phyloP scores from a whole-genome alignment of 2,329 filamentous ascomycete genomes.

The Fusarium redolens region DNA sequence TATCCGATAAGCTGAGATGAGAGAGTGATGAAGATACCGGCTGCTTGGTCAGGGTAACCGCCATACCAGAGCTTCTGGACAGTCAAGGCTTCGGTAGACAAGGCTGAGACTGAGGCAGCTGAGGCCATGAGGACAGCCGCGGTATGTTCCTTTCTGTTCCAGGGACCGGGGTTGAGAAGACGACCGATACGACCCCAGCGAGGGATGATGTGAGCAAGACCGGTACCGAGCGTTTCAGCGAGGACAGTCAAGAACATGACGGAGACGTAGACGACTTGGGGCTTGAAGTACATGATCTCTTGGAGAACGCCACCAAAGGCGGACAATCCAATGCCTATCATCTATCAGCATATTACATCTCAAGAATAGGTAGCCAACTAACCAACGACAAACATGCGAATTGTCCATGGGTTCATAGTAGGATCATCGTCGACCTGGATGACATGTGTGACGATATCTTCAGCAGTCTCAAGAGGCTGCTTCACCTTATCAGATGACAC shows the following conservation, averaged over 20 bases:
- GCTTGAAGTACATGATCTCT: constrained; percentile 43
- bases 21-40: constrained; percentile 57
- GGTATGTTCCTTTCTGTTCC: constrained; percentile 47
- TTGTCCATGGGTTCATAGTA: constrained; percentile 38
- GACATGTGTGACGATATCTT: constrained; percentile 41
- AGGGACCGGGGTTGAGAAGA: constrained; percentile 33
- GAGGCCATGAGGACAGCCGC: constrained; percentile 58
- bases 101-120: constrained; percentile 50
- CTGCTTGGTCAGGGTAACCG: constrained; percentile 51
- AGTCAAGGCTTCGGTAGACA: constrained; percentile 54
- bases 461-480: constrained; percentile 20
- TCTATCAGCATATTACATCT: background rate
- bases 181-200: constrained; percentile 20
- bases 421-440: constrained; percentile 43
- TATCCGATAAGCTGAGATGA: constrained; percentile 63
- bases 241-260: constrained; percentile 42
- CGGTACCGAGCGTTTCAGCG: constrained; percentile 27
- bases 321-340: constrained; percentile 33
- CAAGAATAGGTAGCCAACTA: background rate
- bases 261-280: constrained; percentile 39
- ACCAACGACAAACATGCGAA: constrained; percentile 40
- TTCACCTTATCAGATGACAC: constrained; percentile 2
- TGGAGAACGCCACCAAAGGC: constrained; percentile 39
- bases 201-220: constrained; percentile 21
- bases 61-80: constrained; percentile 61